Conservation (phyloP, 495 filamentous ascomycete genomes). For the Tuber calosporum region DNA sequence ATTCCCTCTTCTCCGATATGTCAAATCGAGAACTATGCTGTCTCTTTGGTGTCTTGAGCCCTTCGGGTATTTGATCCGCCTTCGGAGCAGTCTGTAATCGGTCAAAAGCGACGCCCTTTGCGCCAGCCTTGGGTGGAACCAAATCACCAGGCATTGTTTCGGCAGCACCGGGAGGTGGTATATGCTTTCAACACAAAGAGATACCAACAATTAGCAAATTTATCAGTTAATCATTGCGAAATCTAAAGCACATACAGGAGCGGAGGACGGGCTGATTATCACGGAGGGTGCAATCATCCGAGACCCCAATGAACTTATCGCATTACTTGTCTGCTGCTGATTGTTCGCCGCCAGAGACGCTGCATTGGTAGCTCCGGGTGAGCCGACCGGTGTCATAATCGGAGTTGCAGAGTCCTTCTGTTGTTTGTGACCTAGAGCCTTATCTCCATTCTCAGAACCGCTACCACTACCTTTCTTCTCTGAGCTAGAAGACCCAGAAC, state of each 20-base stretch:
- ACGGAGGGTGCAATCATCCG: constrained; percentile 68
- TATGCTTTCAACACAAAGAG: constrained; percentile 56
- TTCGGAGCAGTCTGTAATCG: constrained; percentile 88
- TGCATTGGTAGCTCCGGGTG: constrained; percentile 38
- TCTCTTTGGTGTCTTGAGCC: constrained; percentile 86
- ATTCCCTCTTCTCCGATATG: constrained; percentile 89
- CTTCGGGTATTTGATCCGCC: constrained; percentile 72
- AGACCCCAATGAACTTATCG: constrained; percentile 25
- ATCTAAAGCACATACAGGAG: constrained; percentile 61
- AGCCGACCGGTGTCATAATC: constrained; percentile 43
- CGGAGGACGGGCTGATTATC: constrained; percentile 81
- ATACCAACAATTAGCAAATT: constrained; percentile 16
- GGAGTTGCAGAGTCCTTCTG: constrained; percentile 45
- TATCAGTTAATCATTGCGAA: constrained; percentile 6
- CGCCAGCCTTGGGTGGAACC: constrained; percentile 77
- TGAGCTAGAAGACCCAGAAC: constrained; percentile 77
- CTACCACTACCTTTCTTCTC: constrained; percentile 74
- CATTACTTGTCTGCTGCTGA: constrained; percentile 41
- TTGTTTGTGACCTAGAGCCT: constrained; percentile 46
- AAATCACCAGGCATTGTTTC: constrained; percentile 99
- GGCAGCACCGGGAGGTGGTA: constrained; percentile 83
- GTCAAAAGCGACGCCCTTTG: constrained; percentile 84
- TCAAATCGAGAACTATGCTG: constrained; percentile 97
- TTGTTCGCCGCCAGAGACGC: constrained; percentile 31
- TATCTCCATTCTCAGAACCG: constrained; percentile 61